Conservation (phyloP, 176 grass and related monocot genomes). For the Raddia distichophylla region DNA sequence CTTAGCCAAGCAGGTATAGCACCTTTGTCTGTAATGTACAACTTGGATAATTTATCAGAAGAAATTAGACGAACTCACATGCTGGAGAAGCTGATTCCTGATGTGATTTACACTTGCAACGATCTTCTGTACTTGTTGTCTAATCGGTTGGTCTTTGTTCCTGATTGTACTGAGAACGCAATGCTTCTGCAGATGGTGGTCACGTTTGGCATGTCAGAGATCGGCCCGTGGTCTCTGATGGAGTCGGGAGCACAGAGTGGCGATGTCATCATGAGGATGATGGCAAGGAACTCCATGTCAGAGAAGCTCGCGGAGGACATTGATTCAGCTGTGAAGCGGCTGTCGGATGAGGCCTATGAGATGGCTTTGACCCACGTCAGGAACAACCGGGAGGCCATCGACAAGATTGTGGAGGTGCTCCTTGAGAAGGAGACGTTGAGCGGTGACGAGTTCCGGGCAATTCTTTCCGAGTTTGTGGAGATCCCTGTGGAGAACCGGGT, state of each 20-base stretch:
- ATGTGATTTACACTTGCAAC: not conserved
- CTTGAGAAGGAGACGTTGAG: conserved; percentile 88
- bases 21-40: not conserved
- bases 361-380: conserved; percentile 69
- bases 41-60: not conserved
- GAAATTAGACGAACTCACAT: not conserved
- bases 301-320: conserved; percentile 96
- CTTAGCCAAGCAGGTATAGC: conserved; percentile 89
- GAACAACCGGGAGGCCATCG: conserved; percentile 87
- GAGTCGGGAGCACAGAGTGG: conserved; percentile 67
- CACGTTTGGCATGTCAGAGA: conserved; percentile 95
- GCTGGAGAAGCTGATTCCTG: not conserved
- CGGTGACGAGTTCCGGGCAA: conserved; percentile 84
- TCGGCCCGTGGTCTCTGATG: conserved; percentile 98
- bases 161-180: conserved; percentile 21
- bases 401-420: conserved; percentile 95
- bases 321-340: conserved; percentile 71
- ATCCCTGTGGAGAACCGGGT: conserved; percentile 90
- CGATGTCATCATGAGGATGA: conserved; percentile 97
- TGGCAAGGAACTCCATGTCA: conserved; percentile 97
- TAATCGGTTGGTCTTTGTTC: not conserved
- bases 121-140: not conserved
- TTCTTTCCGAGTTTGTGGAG: conserved; percentile 90
- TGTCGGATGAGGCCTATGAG: conserved; percentile 86
- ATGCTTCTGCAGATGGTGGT: conserved; percentile 77